Percentiles rank a stretch among this genome's conserved stretches.
Conservation (phyloP, 768 basidiomycete species). For the Pisolithus tinctorius region DNA sequence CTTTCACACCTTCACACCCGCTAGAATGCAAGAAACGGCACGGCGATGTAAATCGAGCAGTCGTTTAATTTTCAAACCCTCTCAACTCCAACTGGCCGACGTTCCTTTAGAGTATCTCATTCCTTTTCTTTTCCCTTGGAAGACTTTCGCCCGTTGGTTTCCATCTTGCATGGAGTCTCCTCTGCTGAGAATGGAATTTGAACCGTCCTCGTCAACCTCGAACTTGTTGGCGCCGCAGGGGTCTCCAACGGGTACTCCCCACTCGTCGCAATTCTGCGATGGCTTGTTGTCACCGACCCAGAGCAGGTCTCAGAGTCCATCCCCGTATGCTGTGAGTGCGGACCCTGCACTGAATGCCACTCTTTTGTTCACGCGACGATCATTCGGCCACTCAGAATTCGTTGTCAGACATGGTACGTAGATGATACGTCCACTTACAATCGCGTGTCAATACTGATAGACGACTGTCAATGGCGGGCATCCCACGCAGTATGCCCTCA, state of each 20-base stretch:
- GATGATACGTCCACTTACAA: background rate
- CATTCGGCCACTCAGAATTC: conserved; percentile 15
- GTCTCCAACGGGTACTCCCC: conserved; percentile 12
- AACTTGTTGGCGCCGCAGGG: conserved; percentile 13
- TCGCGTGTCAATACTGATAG: too few relatives aligned
- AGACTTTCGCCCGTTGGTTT: background rate
- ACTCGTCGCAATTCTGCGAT: conserved; percentile 5
- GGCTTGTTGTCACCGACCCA: conserved; percentile 12
- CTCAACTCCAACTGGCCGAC: background rate
- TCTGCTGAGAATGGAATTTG: conserved; percentile 21
- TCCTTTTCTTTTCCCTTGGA: background rate
- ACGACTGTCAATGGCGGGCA: background rate
- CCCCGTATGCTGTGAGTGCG: conserved; percentile 19
- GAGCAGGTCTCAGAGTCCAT: conserved; percentile 22
- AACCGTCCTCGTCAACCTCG: conserved; percentile 18
- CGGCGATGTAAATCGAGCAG: background rate
- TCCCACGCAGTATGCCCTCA: conserved; percentile 31
- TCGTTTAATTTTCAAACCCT: background rate
- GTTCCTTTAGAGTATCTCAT: background rate
- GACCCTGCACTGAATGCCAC: background rate
- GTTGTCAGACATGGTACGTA: conserved; percentile 19
- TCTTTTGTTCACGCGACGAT: too few relatives aligned
- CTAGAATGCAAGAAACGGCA: background rate
- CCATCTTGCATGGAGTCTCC: conserved; percentile 21
- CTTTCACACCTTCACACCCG: conserved; percentile 4